A percentile compares a stretch with the other conserved stretches of the same genome.
Conservation (phyloP, 352 stramenopile genomes). For the Phytophthora nicotianae region DNA sequence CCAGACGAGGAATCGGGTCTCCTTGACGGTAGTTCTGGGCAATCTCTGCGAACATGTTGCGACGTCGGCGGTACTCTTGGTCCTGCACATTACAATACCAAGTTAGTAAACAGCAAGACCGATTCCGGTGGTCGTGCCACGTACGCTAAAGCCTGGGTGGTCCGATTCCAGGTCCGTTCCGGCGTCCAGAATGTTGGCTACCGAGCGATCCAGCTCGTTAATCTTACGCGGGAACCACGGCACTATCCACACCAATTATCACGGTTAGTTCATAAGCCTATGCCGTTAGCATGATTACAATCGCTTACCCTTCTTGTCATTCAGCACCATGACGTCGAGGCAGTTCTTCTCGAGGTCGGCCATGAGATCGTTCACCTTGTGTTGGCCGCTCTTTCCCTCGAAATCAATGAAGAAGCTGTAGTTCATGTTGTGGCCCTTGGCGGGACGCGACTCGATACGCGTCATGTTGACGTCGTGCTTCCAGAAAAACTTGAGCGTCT, state of each 20-base stretch:
- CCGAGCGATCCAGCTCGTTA: constrained; percentile 76
- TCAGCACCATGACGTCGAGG: constrained; percentile 91
- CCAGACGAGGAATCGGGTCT: constrained; percentile 91
- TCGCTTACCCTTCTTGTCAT: constrained; percentile 91
- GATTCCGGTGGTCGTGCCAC: constrained; percentile 9
- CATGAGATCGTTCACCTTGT: constrained; percentile 85
- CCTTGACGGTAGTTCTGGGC: constrained; percentile 92
- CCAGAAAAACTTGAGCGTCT: constrained; percentile 97
- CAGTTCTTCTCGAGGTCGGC: constrained; percentile 86
- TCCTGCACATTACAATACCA: constrained; percentile 44
- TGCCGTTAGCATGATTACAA: too few relatives aligned
- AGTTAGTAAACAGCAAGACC: background rate
- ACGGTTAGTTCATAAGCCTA: constrained; percentile 10
- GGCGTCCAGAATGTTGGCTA: constrained; percentile 93
- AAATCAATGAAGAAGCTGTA: constrained; percentile 96
- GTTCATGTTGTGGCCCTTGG: constrained; percentile 80
- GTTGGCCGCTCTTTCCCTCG: constrained; percentile 84
- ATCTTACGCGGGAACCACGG: constrained; percentile 89
- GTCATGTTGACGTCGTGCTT: constrained; percentile 98
- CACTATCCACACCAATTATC: constrained; percentile 37
- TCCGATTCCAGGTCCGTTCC: constrained; percentile 93
- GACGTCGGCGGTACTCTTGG: constrained; percentile 89
- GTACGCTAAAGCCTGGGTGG: constrained; percentile 95
- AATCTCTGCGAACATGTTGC: constrained; percentile 88
- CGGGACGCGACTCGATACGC: constrained; percentile 94